Conservation (phyloP, 208 protist genomes). For the Naegleria lovaniensis region DNA sequence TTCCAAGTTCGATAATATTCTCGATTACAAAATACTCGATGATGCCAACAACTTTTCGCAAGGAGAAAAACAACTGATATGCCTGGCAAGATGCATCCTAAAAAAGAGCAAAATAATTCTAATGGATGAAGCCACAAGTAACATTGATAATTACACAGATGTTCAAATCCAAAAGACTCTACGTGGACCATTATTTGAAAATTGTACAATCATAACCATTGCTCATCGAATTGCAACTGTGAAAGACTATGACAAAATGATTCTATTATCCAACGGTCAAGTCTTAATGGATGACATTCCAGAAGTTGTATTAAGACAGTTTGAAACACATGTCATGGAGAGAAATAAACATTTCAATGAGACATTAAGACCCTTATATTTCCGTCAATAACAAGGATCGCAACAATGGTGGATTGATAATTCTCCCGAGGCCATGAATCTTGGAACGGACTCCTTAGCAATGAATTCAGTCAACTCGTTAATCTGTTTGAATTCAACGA, state of each 20-base stretch:
- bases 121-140: conserved; percentile 68
- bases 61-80: conserved; percentile 68
- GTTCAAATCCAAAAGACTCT: conserved; percentile 26
- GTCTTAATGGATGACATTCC: conserved; percentile 57
- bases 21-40: conserved; percentile 20
- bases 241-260: conserved; percentile 47
- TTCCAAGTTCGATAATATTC: not conserved
- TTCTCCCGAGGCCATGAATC: too few species aligned
- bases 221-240: conserved; percentile 36
- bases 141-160: conserved; percentile 33
- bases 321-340: too few species aligned
- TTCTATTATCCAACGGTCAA: conserved; percentile 49
- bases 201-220: conserved; percentile 33
- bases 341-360: too few species aligned
- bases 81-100: conserved; percentile 61
- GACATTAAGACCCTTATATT: too few species aligned
- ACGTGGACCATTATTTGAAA: not conserved
- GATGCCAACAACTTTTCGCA: conserved; percentile 51
- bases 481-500: too few species aligned
- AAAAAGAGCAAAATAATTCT: conserved; percentile 54
- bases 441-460: too few species aligned
- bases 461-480: too few species aligned
- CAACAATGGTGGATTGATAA: too few species aligned
- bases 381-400: too few species aligned
- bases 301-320: conserved; percentile 37